A percentile compares a stretch with the other conserved stretches of the same genome.
Conservation (phyloP, 805 yeast species). For the Saturnispora zaruensis region DNA sequence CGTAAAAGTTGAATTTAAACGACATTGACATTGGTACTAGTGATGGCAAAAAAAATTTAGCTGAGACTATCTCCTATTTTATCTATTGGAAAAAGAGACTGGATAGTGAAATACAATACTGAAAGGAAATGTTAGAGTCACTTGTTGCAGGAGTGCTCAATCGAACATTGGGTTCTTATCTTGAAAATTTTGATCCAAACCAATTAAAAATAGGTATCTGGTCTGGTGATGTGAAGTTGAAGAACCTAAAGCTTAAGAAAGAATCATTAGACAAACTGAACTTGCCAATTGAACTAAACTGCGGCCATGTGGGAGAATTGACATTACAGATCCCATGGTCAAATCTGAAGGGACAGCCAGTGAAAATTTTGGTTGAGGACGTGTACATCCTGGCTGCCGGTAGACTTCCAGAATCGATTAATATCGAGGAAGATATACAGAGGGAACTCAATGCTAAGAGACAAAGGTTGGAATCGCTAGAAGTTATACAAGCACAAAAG, state of each 20-base stretch:
- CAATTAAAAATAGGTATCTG: slow-evolving; percentile 94
- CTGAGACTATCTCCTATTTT: neutral
- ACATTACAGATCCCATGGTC: slow-evolving; percentile 96
- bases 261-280: slow-evolving; percentile 84
- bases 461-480: slow-evolving; percentile 59
- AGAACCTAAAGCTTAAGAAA: slow-evolving; percentile 67
- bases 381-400: slow-evolving; percentile 80
- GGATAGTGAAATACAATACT: neutral
- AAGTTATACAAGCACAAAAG: slow-evolving; percentile 46
- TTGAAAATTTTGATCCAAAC: slow-evolving; percentile 92
- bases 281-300: slow-evolving; percentile 77
- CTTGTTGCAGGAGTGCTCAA: slow-evolving; percentile 56
- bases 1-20: neutral
- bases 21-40: neutral
- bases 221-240: slow-evolving; percentile 91
- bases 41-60: neutral
- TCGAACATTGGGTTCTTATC: slow-evolving; percentile 61
- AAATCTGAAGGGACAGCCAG: slow-evolving; percentile 86
- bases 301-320: slow-evolving; percentile 84
- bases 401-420: slow-evolving; percentile 44
- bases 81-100: neutral
- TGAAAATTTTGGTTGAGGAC: slow-evolving; percentile 77
- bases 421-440: slow-evolving; percentile 49
- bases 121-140: slow-evolving; percentile 48
- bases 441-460: slow-evolving; percentile 55